These are phyloP conservation scores for Calendula officinalis DNA, from an alignment of 129 eudicot species.

Conservation along the genomic window DNA sequence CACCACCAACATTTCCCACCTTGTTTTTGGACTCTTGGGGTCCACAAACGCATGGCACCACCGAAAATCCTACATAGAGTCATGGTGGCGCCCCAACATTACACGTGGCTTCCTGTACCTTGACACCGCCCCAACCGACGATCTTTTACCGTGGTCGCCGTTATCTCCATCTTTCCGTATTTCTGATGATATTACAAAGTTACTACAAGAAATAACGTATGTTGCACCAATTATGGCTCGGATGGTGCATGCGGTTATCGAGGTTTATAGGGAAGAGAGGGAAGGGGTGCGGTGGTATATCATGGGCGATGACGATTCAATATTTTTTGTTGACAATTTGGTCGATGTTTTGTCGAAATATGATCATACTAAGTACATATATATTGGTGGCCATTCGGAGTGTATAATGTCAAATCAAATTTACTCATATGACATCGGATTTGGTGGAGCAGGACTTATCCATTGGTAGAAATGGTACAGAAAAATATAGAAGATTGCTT, in stretches of 20 bases:
- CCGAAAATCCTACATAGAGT: conserved; percentile 38
- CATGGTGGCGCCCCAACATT: conserved; percentile 29
- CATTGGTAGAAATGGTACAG: conserved; percentile 5
- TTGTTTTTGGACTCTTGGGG: conserved; percentile 55
- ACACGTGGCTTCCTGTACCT: conserved; percentile 47
- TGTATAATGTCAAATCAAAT: not conserved
- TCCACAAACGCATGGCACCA: conserved; percentile 36
- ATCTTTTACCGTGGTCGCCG: conserved; percentile 51
- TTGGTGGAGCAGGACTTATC: conserved; percentile 11
- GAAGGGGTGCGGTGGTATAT: conserved; percentile 9
- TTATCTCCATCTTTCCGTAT: conserved; percentile 43
- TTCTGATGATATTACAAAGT: conserved; percentile 11
- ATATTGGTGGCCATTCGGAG: conserved; percentile 3
- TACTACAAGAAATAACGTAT: conserved; percentile 26
- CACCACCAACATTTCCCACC: conserved; percentile 42
- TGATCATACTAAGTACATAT: conserved; percentile 11
- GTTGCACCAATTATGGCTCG: conserved; percentile 31
- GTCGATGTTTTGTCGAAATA: conserved; percentile 5
- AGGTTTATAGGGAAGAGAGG: conserved; percentile 2
- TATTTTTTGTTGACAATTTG: conserved; percentile 9
- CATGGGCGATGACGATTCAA: conserved; percentile 16
- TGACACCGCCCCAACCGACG: conserved; percentile 33
- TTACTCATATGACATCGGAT: conserved; percentile 2
- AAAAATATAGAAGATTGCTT: conserved; percentile 13
- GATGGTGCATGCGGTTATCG: conserved; percentile 22